Evolutionary conservation across 495 filamentous ascomycete genomes (phyloP).

Genomic region (Annulohypoxylon bovei): DNA sequence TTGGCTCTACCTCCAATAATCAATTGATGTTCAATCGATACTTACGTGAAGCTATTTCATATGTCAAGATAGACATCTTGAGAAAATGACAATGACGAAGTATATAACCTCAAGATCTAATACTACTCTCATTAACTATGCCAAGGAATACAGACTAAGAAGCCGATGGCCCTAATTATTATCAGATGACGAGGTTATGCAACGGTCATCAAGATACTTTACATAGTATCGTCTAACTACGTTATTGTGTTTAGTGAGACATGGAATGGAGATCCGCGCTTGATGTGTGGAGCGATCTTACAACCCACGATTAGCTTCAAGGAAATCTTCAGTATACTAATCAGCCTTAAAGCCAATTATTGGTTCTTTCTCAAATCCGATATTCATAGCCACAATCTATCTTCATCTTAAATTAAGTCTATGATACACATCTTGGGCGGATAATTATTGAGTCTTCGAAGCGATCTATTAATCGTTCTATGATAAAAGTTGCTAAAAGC

Average conservation of each 20-base stretch:
- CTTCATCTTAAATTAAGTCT: not conserved
- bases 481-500: not conserved
- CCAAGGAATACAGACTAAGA: not conserved
- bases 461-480: not conserved
- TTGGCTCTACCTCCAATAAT: not conserved
- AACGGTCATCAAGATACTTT: not conserved
- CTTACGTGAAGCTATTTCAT: not conserved
- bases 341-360: not conserved
- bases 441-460: not conserved
- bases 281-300: not conserved
- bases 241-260: not conserved
- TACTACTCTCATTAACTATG: not conserved
- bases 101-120: not conserved
- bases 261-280: slow-evolving; percentile 40
- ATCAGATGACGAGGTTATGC: not conserved
- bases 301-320: not conserved
- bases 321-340: not conserved
- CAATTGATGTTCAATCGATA: not conserved
- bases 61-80: not conserved
- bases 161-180: not conserved
- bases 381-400: not conserved
- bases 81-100: not conserved
- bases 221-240: not conserved
- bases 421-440: not conserved
- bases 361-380: not conserved